Percentiles rank a stretch among this genome's conserved stretches.
Evolutionary conservation across 225 moss, liverwort and hornwort species (phyloP).

Genomic region (Climacium dendroides): DNA sequence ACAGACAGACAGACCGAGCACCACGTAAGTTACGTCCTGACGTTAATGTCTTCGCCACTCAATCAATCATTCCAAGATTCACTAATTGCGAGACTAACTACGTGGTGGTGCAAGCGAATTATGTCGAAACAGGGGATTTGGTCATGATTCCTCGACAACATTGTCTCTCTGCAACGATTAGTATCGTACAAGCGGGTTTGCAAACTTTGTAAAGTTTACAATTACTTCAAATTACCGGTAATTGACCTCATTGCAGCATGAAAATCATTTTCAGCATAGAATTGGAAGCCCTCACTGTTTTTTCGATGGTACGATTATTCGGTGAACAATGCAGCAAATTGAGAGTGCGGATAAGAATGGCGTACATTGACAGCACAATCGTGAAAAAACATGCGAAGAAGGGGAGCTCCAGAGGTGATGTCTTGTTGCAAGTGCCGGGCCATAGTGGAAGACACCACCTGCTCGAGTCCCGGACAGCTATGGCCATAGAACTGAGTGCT

Average conservation of each 20-base stretch:
- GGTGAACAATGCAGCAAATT: not conserved
- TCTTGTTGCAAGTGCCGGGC: conserved; percentile 26
- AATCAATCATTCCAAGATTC: not conserved
- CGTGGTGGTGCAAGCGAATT: not conserved
- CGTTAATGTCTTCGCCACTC: not conserved
- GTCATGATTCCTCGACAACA: not conserved
- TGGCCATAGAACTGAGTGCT: conserved; percentile 23
- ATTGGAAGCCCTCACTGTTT: not conserved
- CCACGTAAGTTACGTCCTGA: not conserved
- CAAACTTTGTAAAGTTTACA: not conserved
- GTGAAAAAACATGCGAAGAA: conserved; percentile 54
- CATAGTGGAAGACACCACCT: conserved; percentile 35
- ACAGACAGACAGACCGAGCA: not conserved
- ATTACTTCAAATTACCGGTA: not conserved
- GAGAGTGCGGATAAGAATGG: not conserved
- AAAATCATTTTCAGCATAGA: not conserved
- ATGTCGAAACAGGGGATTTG: not conserved
- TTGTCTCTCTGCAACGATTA: not conserved
- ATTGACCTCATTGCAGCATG: not conserved
- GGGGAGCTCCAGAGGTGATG: conserved; percentile 32
- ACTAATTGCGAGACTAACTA: not conserved
- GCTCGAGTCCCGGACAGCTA: conserved; percentile 26
- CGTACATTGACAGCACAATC: conserved; percentile 49
- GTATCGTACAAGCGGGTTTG: not conserved
- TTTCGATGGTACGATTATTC: too few species aligned